Conservation (phyloP, 2,329 filamentous ascomycete species). For the Diplodia scrobiculata region DNA sequence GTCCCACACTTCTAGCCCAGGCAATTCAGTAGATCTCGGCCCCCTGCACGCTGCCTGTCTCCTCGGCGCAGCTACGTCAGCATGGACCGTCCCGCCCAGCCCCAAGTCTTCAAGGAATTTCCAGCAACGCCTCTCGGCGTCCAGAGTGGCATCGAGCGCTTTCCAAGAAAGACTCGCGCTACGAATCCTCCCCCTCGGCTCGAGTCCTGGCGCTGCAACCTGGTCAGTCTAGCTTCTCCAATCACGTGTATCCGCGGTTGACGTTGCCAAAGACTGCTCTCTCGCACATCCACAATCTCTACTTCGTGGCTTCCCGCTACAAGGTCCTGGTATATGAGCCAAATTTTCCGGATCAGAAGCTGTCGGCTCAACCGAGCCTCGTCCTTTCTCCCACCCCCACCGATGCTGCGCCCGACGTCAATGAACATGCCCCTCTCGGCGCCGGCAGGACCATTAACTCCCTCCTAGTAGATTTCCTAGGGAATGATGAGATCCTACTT, state of each 20-base stretch:
- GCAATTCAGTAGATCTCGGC: conserved; percentile 2
- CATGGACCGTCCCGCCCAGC: conserved; percentile 3
- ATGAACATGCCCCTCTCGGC: neutral
- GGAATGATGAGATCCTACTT: conserved; percentile 53
- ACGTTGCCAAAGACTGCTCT: conserved; percentile 46
- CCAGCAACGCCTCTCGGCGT: conserved; percentile 34
- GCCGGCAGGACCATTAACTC: conserved; percentile 48
- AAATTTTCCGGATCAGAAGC: conserved; percentile 47
- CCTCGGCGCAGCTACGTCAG: neutral
- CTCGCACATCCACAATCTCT: conserved; percentile 52
- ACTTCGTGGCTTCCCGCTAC: conserved; percentile 50
- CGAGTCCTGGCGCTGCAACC: conserved; percentile 48
- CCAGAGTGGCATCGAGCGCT: conserved; percentile 35
- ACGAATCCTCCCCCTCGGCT: conserved; percentile 33
- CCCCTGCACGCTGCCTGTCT: neutral
- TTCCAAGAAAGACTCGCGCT: conserved; percentile 31
- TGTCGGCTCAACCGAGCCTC: conserved; percentile 43
- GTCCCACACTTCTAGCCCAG: neutral
- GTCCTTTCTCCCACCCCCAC: conserved; percentile 47
- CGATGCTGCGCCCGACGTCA: conserved; percentile 36
- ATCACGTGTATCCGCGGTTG: conserved; percentile 5
- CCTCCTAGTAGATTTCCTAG: conserved; percentile 49
- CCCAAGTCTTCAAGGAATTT: conserved; percentile 23
- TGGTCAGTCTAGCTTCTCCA: conserved; percentile 34
- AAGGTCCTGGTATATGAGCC: conserved; percentile 50